Evolutionary conservation across 805 yeast species (phyloP).

Genomic region (Metschnikowia koreensis): DNA sequence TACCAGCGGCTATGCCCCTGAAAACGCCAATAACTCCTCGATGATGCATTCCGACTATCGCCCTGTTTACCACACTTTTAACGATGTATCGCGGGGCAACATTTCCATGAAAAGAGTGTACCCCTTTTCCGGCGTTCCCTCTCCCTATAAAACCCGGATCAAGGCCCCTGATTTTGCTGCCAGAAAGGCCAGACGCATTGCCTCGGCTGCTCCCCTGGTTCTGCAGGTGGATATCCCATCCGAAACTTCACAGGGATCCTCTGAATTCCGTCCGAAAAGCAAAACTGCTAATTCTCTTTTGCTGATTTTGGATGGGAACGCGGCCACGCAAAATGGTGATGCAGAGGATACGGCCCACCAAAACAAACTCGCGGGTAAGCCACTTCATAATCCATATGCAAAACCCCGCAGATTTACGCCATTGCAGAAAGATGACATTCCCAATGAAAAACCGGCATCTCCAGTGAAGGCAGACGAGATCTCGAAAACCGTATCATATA

Average conservation of each 20-base stretch:
- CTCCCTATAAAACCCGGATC: slow-evolving; percentile 43
- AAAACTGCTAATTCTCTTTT: slow-evolving; percentile 50
- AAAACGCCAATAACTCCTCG: slow-evolving; percentile 17
- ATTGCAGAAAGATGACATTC: slow-evolving; percentile 7
- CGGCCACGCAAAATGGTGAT: slow-evolving; percentile 1
- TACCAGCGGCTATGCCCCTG: slow-evolving; percentile 18
- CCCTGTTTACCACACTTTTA: slow-evolving; percentile 36
- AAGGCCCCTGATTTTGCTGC: slow-evolving; percentile 29
- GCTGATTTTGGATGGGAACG: slow-evolving; percentile 38
- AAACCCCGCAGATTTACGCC: slow-evolving; percentile 13
- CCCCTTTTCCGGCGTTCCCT: slow-evolving; percentile 45
- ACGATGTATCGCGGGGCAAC: slow-evolving; percentile 23
- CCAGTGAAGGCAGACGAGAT: slow-evolving; percentile 32
- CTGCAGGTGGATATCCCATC: slow-evolving; percentile 3
- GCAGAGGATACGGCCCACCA: neutral
- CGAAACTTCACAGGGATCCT: slow-evolving; percentile 3
- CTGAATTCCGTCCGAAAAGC: slow-evolving; percentile 32
- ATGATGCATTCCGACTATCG: slow-evolving; percentile 37
- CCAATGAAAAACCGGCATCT: neutral
- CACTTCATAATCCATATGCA: slow-evolving; percentile 19
- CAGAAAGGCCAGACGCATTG: slow-evolving; percentile 14
- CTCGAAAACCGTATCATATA: slow-evolving; percentile 34
- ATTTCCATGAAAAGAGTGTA: slow-evolving; percentile 41
- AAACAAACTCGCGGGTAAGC: slow-evolving; percentile 1
- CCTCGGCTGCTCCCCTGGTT: slow-evolving; percentile 8